Evolutionary conservation across 2,329 filamentous ascomycete species (phyloP).

Genomic region (Aspergillus quadrilineatus): DNA sequence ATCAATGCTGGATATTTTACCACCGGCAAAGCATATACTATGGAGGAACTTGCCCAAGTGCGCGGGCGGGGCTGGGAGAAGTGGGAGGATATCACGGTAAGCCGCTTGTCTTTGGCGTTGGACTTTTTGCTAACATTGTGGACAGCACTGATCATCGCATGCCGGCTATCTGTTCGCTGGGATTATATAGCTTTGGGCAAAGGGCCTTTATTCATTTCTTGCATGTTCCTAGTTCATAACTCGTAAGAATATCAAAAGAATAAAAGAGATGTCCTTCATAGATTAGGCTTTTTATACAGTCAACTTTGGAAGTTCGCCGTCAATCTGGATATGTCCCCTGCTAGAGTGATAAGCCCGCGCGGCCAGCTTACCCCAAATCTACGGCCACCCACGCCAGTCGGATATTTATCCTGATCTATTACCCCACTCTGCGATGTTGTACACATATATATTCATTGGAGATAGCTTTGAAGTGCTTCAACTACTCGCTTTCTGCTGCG

Average conservation of each 20-base stretch:
- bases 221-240: not conserved
- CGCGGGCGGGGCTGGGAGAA: conserved; percentile 91
- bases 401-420: conserved; percentile 14
- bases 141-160: conserved; percentile 23
- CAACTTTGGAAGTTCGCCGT: not conserved
- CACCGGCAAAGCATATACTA: conserved; percentile 82
- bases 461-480: not conserved
- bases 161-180: not conserved
- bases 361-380: conserved; percentile 2
- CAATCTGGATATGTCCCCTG: conserved; percentile 7
- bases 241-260: not conserved
- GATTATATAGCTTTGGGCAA: not conserved
- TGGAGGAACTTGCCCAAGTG: conserved; percentile 80
- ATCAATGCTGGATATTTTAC: conserved; percentile 90
- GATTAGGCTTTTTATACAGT: not conserved
- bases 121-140: not conserved
- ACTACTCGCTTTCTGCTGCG: not conserved
- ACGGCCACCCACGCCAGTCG: conserved; percentile 13
- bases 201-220: not conserved
- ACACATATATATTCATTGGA: not conserved
- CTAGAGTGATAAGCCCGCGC: not conserved
- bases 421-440: conserved; percentile 1
- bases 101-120: conserved; percentile 7
- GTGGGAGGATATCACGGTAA: conserved; percentile 48
- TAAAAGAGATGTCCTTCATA: not conserved